Percentiles rank a stretch among this genome's conserved stretches.
Evolutionary conservation across 805 yeast species (phyloP).

Genomic region (Myxozyma neotropica): DNA sequence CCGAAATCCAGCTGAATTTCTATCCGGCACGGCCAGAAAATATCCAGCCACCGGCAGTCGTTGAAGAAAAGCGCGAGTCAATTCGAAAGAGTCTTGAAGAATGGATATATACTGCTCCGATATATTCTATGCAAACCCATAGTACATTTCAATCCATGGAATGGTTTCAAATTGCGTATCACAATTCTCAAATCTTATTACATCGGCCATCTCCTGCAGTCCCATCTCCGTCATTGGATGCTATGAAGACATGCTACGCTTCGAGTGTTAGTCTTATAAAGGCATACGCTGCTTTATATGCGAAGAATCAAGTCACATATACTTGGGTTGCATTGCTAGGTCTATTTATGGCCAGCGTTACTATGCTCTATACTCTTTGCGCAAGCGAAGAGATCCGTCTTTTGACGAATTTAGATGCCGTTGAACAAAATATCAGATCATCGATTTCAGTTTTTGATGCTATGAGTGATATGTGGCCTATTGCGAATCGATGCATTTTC

Average conservation of each 20-base stretch:
- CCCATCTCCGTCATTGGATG: conserved; percentile 53
- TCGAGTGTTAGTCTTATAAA: conserved; percentile 66
- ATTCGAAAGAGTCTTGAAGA: conserved; percentile 54
- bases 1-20: conserved; percentile 67
- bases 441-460: conserved; percentile 14
- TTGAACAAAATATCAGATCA: conserved; percentile 2
- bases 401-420: not conserved
- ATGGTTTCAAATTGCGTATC: conserved; percentile 62
- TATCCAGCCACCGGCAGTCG: conserved; percentile 53
- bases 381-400: conserved; percentile 12
- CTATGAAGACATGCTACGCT: conserved; percentile 56
- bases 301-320: conserved; percentile 63
- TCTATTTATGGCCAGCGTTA: conserved; percentile 72
- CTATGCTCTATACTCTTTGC: conserved; percentile 17
- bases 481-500: conserved; percentile 21
- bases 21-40: conserved; percentile 67
- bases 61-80: conserved; percentile 57
- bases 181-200: conserved; percentile 61
- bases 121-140: conserved; percentile 58
- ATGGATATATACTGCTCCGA: conserved; percentile 64
- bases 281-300: conserved; percentile 59
- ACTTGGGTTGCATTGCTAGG: conserved; percentile 92
- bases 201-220: conserved; percentile 73
- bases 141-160: conserved; percentile 65
- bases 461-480: conserved; percentile 25